Conservation (phyloP, 2,329 filamentous ascomycete species). For the Microdochium paspali region DNA sequence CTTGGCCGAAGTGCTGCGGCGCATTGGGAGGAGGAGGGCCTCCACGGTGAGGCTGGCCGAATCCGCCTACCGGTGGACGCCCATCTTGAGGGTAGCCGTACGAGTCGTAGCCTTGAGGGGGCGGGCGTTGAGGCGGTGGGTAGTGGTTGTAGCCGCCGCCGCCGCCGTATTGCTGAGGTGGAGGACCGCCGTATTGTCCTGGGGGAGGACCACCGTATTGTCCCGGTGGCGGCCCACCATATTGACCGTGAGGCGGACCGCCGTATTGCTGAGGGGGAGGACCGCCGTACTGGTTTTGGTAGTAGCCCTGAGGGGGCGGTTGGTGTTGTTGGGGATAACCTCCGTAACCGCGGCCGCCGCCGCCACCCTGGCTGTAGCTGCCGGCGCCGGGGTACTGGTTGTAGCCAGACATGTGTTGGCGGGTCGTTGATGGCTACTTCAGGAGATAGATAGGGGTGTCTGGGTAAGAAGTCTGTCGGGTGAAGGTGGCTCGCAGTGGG, state of each 20-base stretch:
- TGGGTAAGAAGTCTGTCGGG: background rate
- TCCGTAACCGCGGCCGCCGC: background rate
- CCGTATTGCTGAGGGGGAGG: constrained; percentile 5
- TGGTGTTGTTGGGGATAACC: constrained; percentile 10
- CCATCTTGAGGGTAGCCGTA: constrained; percentile 34
- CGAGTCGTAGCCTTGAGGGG: constrained; percentile 31
- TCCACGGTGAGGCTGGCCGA: constrained; percentile 18
- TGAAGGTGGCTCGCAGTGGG: background rate
- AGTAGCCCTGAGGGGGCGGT: constrained; percentile 13
- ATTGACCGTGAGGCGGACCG: background rate
- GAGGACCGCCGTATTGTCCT: background rate
- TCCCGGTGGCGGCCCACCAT: background rate
- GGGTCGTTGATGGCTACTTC: constrained; percentile 9
- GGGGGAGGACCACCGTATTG: background rate
- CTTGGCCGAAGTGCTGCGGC: constrained; percentile 53
- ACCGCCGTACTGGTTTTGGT: constrained; percentile 1
- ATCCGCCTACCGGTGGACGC: constrained; percentile 13
- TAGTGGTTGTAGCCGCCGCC: constrained; percentile 7
- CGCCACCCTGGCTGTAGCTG: background rate
- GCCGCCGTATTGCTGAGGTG: background rate
- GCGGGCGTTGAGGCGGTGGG: constrained; percentile 21
- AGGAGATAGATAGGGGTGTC: background rate
- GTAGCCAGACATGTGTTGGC: constrained; percentile 7
- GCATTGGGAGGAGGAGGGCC: constrained; percentile 35
- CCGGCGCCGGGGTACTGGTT: constrained; percentile 10